A percentile compares a stretch with the other conserved stretches of the same genome.
These are phyloP conservation scores for Russula sp. DNA, from an alignment of 768 basidiomycete species.

Conservation along the genomic window DNA sequence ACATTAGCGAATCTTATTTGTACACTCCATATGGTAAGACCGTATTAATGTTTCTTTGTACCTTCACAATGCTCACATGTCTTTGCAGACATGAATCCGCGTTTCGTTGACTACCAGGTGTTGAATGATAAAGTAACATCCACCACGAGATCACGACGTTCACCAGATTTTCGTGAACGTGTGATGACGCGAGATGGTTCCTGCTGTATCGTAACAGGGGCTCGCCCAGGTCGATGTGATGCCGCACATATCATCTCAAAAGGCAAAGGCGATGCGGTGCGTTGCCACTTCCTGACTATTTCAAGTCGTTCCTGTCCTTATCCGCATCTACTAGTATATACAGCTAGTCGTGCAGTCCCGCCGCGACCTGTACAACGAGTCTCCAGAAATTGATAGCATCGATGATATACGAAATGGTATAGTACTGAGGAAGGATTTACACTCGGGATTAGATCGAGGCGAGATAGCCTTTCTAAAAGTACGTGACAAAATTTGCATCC, in stretches of 20 bases:
- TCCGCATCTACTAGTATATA: not conserved
- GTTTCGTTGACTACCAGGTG: no score
- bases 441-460: not conserved
- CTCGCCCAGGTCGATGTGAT: not conserved
- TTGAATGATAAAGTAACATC: not conserved
- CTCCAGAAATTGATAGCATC: not conserved
- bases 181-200: not conserved
- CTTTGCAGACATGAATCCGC: no score
- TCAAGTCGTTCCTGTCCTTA: not conserved
- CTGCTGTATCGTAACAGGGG: not conserved
- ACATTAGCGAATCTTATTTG: not conserved
- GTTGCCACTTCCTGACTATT: not conserved
- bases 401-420: not conserved
- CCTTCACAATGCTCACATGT: no score
- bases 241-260: not conserved
- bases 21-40: no score
- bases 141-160: not conserved
- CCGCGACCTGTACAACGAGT: not conserved
- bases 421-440: not conserved
- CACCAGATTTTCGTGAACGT: not conserved
- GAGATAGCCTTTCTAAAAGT: not conserved
- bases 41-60: no score
- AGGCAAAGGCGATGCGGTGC: not conserved
- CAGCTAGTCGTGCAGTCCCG: not conserved
- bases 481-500: no score